Conservation (phyloP, 2,329 filamentous ascomycete species). For the Colletotrichum tamarilloi region DNA sequence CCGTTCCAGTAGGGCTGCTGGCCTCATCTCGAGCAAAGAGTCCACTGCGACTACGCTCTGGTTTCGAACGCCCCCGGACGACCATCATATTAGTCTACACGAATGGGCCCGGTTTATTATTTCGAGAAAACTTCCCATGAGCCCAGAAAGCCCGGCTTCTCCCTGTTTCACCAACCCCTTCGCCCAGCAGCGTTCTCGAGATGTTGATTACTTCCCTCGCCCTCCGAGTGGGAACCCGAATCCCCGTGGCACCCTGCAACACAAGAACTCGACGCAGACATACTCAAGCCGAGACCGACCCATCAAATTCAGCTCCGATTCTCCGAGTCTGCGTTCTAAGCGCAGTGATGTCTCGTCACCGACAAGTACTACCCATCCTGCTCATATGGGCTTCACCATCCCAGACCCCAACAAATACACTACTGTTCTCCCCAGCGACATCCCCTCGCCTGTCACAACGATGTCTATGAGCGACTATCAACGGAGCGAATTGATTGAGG, state of each 20-base stretch:
- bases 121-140: conserved; percentile 55
- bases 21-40: conserved; percentile 65
- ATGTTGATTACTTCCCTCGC: conserved; percentile 55
- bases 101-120: conserved; percentile 70
- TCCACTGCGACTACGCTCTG: conserved; percentile 60
- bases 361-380: conserved; percentile 59
- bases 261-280: conserved; percentile 61
- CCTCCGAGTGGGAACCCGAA: conserved; percentile 56
- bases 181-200: conserved; percentile 48
- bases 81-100: conserved; percentile 62
- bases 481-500: conserved; percentile 67
- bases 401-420: conserved; percentile 60
- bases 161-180: conserved; percentile 65
- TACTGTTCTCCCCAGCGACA: conserved; percentile 60
- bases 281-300: conserved; percentile 62
- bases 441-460: conserved; percentile 66
- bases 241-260: conserved; percentile 52
- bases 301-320: conserved; percentile 65
- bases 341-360: conserved; percentile 72
- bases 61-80: conserved; percentile 67
- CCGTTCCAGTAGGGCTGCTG: conserved; percentile 71
- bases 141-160: conserved; percentile 64
- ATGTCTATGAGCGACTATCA: conserved; percentile 59
- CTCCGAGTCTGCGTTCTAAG: conserved; percentile 70
- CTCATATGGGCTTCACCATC: conserved; percentile 51